Evolutionary conservation across 2,329 filamentous ascomycete genomes (phyloP).

Genomic region (Sarocladium strictum): DNA sequence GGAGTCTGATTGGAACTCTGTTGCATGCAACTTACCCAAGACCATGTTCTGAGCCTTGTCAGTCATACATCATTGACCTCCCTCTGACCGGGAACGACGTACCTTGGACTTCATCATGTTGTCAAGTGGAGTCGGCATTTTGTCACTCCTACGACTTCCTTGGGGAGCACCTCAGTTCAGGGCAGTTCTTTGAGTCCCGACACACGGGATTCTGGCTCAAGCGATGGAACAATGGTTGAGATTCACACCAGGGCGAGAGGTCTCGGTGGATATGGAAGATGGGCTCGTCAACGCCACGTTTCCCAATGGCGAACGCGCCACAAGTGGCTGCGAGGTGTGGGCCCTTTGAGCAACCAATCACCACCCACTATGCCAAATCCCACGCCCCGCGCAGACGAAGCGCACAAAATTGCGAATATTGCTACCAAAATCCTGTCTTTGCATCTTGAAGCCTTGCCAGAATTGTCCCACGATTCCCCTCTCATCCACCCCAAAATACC

Average conservation of each 20-base stretch:
- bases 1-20: too few species aligned
- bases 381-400: slow-evolving; percentile 6
- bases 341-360: not conserved
- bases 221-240: not conserved
- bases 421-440: slow-evolving; percentile 16
- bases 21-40: slow-evolving; percentile 57
- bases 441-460: slow-evolving; percentile 5
- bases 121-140: slow-evolving; percentile 66
- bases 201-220: not conserved
- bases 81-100: slow-evolving; percentile 19
- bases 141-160: slow-evolving; percentile 16
- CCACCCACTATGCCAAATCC: not conserved
- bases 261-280: not conserved
- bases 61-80: slow-evolving; percentile 9
- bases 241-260: not conserved
- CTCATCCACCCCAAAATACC: slow-evolving; percentile 28
- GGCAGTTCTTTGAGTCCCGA: too few species aligned
- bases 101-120: slow-evolving; percentile 66
- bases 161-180: too few species aligned
- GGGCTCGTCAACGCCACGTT: slow-evolving; percentile 5
- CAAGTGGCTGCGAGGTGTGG: slow-evolving; percentile 1
- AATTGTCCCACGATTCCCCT: slow-evolving; percentile 17
- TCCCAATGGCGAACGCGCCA: not conserved
- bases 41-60: slow-evolving; percentile 53
- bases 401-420: slow-evolving; percentile 21